phyloP scores from a whole-genome alignment of 2,329 filamentous ascomycete species.

The Aspergillus oerlinghausenensis region DNA sequence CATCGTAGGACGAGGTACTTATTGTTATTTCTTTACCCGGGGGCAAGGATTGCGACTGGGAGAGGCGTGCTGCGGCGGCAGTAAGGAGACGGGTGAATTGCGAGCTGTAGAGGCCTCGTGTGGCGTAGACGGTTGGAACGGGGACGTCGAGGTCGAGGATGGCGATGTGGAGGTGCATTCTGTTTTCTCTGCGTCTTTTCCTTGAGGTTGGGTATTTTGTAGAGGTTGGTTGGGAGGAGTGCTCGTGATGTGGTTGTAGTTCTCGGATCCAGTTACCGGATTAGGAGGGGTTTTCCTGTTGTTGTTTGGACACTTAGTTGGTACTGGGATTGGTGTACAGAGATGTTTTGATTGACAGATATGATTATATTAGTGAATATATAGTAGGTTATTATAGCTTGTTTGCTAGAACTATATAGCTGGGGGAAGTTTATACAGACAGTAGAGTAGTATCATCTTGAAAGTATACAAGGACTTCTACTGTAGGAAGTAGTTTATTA shows the following conservation, averaged over 20 bases:
- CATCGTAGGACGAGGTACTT: slow-evolving; percentile 31
- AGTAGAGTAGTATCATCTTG: not conserved
- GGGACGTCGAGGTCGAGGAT: slow-evolving; percentile 35
- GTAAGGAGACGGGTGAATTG: slow-evolving; percentile 31
- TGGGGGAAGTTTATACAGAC: not conserved
- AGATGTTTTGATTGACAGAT: not conserved
- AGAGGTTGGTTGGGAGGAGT: not conserved
- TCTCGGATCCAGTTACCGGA: not conserved
- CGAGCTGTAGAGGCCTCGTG: slow-evolving; percentile 33
- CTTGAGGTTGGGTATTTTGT: not conserved
- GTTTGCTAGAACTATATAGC: not conserved
- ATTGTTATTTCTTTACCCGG: slow-evolving; percentile 12
- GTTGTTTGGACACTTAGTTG: no score
- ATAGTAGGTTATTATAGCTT: not conserved
- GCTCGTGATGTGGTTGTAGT: not conserved
- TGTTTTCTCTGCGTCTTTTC: not conserved
- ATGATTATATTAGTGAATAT: not conserved
- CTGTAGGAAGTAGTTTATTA: no score
- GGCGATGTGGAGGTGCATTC: slow-evolving; percentile 28
- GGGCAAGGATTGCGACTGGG: not conserved
- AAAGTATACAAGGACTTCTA: no score
- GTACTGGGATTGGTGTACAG: not conserved
- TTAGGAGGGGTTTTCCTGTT: not conserved
- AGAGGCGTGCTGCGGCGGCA: slow-evolving; percentile 26
- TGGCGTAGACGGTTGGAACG: slow-evolving; percentile 26